Base-by-base conservation (phyloP, 805 yeast species). In the Wickerhamomyces canadensis region DNA sequence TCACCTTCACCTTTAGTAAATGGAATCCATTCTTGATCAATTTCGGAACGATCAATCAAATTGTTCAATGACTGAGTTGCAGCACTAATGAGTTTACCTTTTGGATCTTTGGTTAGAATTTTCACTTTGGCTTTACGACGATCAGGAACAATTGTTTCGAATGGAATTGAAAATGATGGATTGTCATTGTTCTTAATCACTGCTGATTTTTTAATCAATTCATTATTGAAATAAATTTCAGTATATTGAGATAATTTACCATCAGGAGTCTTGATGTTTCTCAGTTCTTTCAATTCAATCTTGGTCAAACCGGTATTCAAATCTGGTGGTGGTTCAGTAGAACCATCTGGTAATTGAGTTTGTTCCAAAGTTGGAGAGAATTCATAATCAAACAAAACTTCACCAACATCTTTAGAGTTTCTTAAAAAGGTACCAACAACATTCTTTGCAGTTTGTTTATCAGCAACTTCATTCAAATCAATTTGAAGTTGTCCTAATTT, bases 261-360 rank as follows among this genome's bases (percentile, higher is more conserved):
- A 30, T 38, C 47, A 12, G 29, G 39, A 12, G 43, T 40, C 25
- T 38, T 38, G 7, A 55, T 37, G 31, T 46, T 75, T 62, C 86
- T 76, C 19, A 84, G 81, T 48, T 78, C 84, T 22, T 66, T 55
- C 33, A 85, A 61, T 42, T 79, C 82, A 48, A 91, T 64, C 51
- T 79, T 72, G 16, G 82, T 77, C 50, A 94, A 80, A 71, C 99
- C 99, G 13, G 97, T 87, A 63, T 91, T 91, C 57, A 86, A 75
- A 47, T 87, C 96, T 31, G 96, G 96, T 32, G 94, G 84, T 33
- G 94, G 87, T 47, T 78, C 80, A 37, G 74, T 68, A 3, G 89
- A 80, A 35, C 96, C 96, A 60, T 87, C 96, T 4, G 85, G 74
- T 64, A 48, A 68, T 60, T 40, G 76, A 68, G 62, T 76, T 68